Base-by-base conservation (phyloP, 495 filamentous ascomycete genomes). In the Hypomontagnella monticulosa region DNA sequence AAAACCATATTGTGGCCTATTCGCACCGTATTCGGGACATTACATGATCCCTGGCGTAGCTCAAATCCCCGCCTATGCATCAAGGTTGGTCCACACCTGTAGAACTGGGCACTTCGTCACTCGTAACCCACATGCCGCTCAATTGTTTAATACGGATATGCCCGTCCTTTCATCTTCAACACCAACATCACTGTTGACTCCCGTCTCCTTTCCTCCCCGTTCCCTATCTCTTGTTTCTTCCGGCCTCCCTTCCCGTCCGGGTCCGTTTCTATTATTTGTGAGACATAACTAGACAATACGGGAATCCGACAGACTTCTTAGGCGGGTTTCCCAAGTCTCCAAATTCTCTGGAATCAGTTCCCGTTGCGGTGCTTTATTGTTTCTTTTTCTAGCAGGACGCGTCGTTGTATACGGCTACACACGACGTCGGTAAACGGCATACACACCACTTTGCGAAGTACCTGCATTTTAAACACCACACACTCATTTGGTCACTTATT, bases 121-220 rank as follows among this genome's bases (percentile, higher is more conserved):
- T 3, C 42, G 20, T 23, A 50, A 18, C 32, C 37, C 58, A 32
- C 27, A 23, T 11, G 16, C 20, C 19, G 9, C 18, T 60, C 37
- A 48, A 58, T 62, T 62, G 63, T 62, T 66, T 70, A 70, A 70
- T 67, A 66, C 54, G 46, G 58, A 57, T 52, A 55, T 66, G 30
- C 57, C 47, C 19, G 56, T 43, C 51, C 33, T 58, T 55, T 61
- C 37, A 46, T 67, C 68, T 63, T 67, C 54, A 60, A 57, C 61
- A 63, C 65, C 60, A 54, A 72, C 56, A 67, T 76, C 43, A 38
- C 38, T 53, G 19, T 53, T 53, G 34, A 66, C 37, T 67, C 62
- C 46, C 27, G 36, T 59, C 48, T 60, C 47, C 18, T 38, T 46
- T 62, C 51, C 52, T 23, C 44, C 48, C 51, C 61, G 40, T 63